A percentile compares a stretch with the other conserved stretches of the same genome.
Conservation (phyloP, 1,139 yeast species). For the Pichia sp. region DNA sequence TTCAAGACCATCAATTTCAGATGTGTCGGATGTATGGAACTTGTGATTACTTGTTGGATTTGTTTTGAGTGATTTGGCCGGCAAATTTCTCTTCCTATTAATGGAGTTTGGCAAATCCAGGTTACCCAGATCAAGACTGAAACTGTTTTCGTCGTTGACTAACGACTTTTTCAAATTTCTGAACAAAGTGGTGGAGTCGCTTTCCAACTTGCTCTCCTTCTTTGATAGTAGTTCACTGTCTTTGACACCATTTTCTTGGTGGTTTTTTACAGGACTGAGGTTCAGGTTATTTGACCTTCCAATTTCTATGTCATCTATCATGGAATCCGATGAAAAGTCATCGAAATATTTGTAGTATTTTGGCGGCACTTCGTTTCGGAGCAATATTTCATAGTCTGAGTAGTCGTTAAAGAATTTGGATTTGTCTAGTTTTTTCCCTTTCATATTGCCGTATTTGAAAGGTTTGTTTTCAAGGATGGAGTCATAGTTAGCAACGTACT, state of each 20-base stretch:
- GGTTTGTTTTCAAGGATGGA: conserved; percentile 28
- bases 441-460: conserved; percentile 28
- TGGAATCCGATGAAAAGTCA: neutral
- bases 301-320: conserved; percentile 5
- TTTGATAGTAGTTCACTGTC: conserved; percentile 29
- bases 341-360: conserved; percentile 27
- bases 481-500: conserved; percentile 25
- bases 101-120: conserved; percentile 1
- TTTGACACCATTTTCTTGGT: conserved; percentile 19
- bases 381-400: conserved; percentile 29
- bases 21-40: neutral
- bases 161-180: neutral
- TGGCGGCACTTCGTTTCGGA: conserved; percentile 27
- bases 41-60: neutral
- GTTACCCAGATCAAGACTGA: conserved; percentile 9
- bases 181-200: neutral
- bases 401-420: conserved; percentile 23
- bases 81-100: neutral
- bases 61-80: neutral
- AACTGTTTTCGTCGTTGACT: conserved; percentile 1
- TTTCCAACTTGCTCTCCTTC: conserved; percentile 15
- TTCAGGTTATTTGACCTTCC: conserved; percentile 15
- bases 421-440: conserved; percentile 26
- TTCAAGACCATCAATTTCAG: conserved; percentile 9
- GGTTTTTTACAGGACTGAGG: conserved; percentile 25